These are phyloP conservation scores for Termitomyces titanicus DNA, from an alignment of 768 basidiomycete species.

Conservation along the genomic window DNA sequence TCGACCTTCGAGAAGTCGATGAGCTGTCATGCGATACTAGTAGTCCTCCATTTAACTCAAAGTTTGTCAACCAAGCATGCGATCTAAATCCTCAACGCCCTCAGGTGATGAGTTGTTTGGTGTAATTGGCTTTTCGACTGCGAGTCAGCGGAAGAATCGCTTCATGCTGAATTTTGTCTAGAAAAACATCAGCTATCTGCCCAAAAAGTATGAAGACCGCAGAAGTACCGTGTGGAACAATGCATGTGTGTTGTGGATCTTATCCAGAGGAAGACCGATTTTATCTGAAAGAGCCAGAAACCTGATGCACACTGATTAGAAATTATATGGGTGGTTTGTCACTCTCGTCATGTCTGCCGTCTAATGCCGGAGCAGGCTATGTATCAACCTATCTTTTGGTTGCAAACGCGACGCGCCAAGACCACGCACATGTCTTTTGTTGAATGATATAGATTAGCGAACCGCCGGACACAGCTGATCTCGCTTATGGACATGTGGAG, in stretches of 20 bases:
- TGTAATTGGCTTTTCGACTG: constrained; percentile 64
- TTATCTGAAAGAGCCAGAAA: constrained; percentile 75
- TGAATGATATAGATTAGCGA: no score
- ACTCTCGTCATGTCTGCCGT: no score
- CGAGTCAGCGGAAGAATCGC: constrained; percentile 65
- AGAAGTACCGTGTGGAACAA: constrained; percentile 64
- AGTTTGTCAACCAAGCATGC: constrained; percentile 51
- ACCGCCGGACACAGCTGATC: no score
- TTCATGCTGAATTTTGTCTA: constrained; percentile 62
- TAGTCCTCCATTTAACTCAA: no score
- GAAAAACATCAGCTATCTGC: not conserved
- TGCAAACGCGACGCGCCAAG: no score
- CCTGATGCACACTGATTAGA: constrained; percentile 35
- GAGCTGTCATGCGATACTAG: no score
- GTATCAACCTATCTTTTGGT: no score
- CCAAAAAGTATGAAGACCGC: not conserved
- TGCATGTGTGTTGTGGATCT: constrained; percentile 67
- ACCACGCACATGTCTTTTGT: no score
- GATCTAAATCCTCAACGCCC: constrained; percentile 36
- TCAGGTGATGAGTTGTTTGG: constrained; percentile 50
- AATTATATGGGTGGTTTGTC: no score
- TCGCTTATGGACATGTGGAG: no score
- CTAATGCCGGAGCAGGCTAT: no score
- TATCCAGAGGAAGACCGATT: constrained; percentile 66
- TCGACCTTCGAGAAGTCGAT: no score